phyloP scores from a whole-genome alignment of 208 protist genomes.

The Leishmania martiniquensis region DNA sequence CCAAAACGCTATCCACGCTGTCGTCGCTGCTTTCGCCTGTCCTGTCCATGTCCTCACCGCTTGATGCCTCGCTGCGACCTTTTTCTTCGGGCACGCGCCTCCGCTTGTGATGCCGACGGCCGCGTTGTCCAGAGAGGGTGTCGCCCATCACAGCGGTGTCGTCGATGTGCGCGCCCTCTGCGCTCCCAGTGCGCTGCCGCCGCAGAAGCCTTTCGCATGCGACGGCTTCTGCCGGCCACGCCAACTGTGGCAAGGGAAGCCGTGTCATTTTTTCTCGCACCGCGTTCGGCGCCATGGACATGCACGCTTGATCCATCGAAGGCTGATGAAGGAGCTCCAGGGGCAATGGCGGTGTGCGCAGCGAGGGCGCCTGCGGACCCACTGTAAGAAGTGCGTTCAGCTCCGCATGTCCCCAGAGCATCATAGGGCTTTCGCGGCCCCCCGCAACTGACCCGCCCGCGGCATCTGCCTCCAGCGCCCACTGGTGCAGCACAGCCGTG shows the following conservation, averaged over 20 bases:
- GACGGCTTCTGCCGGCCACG: slow-evolving; percentile 23
- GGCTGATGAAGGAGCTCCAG: slow-evolving; percentile 42
- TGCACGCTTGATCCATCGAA: slow-evolving; percentile 29
- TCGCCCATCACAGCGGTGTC: neutral
- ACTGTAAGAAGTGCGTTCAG: slow-evolving; percentile 13
- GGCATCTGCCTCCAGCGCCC: slow-evolving; percentile 28
- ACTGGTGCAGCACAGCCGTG: slow-evolving; percentile 42
- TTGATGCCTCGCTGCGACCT: neutral
- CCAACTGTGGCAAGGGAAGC: slow-evolving; percentile 21
- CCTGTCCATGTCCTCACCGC: slow-evolving; percentile 2
- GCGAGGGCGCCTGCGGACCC: neutral
- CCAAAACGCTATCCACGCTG: slow-evolving; percentile 23
- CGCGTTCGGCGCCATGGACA: slow-evolving; percentile 18
- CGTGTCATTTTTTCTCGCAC: slow-evolving; percentile 18
- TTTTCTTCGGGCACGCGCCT: slow-evolving; percentile 20
- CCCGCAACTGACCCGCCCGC: slow-evolving; percentile 5
- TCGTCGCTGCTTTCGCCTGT: slow-evolving; percentile 8
- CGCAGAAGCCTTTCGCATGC: slow-evolving; percentile 10
- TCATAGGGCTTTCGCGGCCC: slow-evolving; percentile 8
- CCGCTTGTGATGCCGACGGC: slow-evolving; percentile 1
- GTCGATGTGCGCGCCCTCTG: neutral
- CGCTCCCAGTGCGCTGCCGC: neutral
- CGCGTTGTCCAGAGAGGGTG: neutral
- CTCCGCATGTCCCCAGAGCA: slow-evolving; percentile 17
- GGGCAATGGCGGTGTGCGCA: slow-evolving; percentile 10